Evolutionary conservation across 257 asterid species (phyloP).

Genomic region (Cruciata laevipes): DNA sequence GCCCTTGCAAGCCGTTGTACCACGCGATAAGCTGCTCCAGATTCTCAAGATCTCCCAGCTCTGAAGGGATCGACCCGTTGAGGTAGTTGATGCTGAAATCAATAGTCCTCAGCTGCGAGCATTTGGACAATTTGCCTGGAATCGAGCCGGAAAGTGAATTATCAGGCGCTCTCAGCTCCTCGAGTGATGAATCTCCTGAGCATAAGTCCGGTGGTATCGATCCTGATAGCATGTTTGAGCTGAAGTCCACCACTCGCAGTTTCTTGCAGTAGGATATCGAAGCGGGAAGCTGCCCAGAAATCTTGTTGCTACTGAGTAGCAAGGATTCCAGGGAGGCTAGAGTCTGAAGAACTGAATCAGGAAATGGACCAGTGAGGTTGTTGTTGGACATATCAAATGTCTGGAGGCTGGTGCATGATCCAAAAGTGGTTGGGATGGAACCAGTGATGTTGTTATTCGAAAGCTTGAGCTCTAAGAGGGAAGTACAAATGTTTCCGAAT

Average conservation of each 20-base stretch:
- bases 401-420: slow-evolving; percentile 59
- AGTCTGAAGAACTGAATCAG: slow-evolving; percentile 49
- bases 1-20: slow-evolving; percentile 81
- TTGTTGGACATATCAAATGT: slow-evolving; percentile 62
- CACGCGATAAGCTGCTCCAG: slow-evolving; percentile 88
- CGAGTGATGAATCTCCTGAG: slow-evolving; percentile 57
- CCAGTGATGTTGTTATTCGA: slow-evolving; percentile 78
- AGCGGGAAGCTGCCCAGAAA: slow-evolving; percentile 61
- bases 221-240: slow-evolving; percentile 70
- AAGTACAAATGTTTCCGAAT: slow-evolving; percentile 47
- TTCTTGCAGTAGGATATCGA: slow-evolving; percentile 73
- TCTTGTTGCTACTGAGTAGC: slow-evolving; percentile 49
- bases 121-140: slow-evolving; percentile 57
- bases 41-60: slow-evolving; percentile 62
- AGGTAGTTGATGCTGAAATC: slow-evolving; percentile 84
- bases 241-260: slow-evolving; percentile 52
- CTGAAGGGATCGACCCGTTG: slow-evolving; percentile 75
- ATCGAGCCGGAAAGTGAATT: slow-evolving; percentile 57
- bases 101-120: slow-evolving; percentile 58
- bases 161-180: slow-evolving; percentile 78
- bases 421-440: slow-evolving; percentile 55
- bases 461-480: slow-evolving; percentile 67
- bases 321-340: slow-evolving; percentile 58
- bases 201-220: slow-evolving; percentile 67
- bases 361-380: slow-evolving; percentile 68